Evolutionary conservation across 139 green algal species (phyloP).

Genomic region (Desmodesmus armatus): DNA sequence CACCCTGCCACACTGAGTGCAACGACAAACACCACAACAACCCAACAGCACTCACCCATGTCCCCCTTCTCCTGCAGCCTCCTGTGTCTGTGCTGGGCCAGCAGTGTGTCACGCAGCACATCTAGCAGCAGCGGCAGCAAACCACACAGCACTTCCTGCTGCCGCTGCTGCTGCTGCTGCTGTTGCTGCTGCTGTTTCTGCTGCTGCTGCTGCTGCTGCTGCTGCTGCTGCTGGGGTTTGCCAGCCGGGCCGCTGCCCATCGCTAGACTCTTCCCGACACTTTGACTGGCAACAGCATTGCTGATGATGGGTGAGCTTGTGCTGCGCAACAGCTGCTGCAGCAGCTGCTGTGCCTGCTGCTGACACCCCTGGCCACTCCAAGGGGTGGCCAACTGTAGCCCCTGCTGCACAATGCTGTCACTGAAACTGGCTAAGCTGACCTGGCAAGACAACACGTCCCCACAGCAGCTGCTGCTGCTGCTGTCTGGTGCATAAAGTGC

Average conservation of each 20-base stretch:
- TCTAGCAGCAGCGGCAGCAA: not conserved
- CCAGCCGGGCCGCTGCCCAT: not conserved
- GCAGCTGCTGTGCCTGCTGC: not conserved
- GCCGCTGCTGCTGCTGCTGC: not conserved
- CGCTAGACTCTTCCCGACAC: not conserved
- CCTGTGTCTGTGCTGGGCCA: slow-evolving; percentile 27
- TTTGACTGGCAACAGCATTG: not conserved
- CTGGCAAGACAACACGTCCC: not conserved
- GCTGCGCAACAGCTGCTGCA: not conserved
- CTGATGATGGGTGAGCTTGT: not conserved
- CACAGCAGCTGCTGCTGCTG: not conserved
- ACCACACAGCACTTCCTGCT: not conserved
- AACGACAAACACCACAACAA: not conserved
- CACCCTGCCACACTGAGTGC: not conserved
- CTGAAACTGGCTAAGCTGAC: not conserved
- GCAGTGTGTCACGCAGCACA: slow-evolving; percentile 6
- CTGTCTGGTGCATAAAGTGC: slow-evolving; percentile 13
- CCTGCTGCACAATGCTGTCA: not conserved
- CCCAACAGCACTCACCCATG: not conserved
- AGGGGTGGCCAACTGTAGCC: not conserved
- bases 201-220: not conserved
- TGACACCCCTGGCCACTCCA: slow-evolving; percentile 14
- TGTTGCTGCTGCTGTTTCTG: not conserved
- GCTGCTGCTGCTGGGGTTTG: not conserved
- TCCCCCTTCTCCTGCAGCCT: slow-evolving; percentile 10